Conservation (phyloP, 2,329 filamentous ascomycete species). For the Verticillium longisporum region DNA sequence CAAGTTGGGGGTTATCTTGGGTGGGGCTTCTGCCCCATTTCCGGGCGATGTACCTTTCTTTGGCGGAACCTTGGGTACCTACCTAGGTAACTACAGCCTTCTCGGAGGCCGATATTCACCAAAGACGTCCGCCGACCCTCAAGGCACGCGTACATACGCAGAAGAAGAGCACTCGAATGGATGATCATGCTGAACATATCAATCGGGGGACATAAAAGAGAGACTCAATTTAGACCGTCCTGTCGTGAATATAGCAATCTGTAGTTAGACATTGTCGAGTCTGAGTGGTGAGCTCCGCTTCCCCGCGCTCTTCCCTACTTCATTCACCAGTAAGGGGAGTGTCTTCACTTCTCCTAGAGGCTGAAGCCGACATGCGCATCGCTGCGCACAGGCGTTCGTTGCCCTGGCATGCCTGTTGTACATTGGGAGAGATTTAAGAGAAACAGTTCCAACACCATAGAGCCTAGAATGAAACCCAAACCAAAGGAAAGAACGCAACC, state of each 20-base stretch:
- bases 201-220: not conserved
- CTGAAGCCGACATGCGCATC: not conserved
- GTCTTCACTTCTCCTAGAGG: not conserved
- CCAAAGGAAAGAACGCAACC: slow-evolving; percentile 7
- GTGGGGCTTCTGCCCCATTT: too few relatives aligned
- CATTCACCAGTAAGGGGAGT: not conserved
- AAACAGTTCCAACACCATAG: not conserved
- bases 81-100: too few relatives aligned
- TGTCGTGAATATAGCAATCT: not conserved
- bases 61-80: too few relatives aligned
- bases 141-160: too few relatives aligned
- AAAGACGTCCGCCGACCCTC: too few relatives aligned
- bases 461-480: not conserved
- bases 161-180: too few relatives aligned
- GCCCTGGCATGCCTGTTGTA: not conserved
- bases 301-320: not conserved
- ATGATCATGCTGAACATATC: too few relatives aligned
- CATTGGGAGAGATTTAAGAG: not conserved
- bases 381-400: not conserved
- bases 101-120: too few relatives aligned
- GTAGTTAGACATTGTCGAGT: not conserved
- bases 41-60: too few relatives aligned
- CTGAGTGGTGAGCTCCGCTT: not conserved
- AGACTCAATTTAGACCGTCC: not conserved
- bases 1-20: not conserved